Evolutionary conservation across 805 yeast species (phyloP).

Genomic region (Metschnikowia koreensis): DNA sequence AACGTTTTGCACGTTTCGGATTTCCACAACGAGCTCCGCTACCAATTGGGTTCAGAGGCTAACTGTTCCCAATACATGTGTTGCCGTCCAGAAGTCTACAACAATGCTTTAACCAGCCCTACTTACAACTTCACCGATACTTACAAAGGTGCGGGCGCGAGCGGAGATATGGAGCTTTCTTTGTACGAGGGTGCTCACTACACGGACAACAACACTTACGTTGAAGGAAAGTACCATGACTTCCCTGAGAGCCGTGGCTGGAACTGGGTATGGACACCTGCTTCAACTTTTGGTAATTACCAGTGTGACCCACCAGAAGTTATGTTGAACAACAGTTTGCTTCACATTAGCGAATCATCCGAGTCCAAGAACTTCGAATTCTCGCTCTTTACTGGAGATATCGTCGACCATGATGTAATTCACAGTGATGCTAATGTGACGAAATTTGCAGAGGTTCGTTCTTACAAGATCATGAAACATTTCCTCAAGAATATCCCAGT

Average conservation of each 20-base stretch:
- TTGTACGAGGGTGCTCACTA: conserved; percentile 35
- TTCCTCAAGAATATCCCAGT: conserved; percentile 53
- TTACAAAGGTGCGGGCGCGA: conserved; percentile 19
- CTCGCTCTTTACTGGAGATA: conserved; percentile 69
- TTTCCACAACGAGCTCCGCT: conserved; percentile 59
- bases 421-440: conserved; percentile 58
- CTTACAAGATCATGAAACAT: conserved; percentile 59
- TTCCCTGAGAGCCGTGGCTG: conserved; percentile 25
- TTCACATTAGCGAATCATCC: conserved; percentile 36
- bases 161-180: conserved; percentile 18
- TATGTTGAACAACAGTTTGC: conserved; percentile 56
- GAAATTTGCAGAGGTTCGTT: conserved; percentile 67
- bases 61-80: conserved; percentile 58
- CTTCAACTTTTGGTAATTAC: conserved; percentile 61
- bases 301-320: conserved; percentile 65
- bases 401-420: conserved; percentile 64
- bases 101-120: conserved; percentile 25
- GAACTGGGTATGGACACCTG: conserved; percentile 46
- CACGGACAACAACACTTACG: conserved; percentile 22
- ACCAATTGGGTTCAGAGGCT: conserved; percentile 54
- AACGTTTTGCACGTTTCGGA: conserved; percentile 67
- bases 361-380: conserved; percentile 49
- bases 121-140: conserved; percentile 32
- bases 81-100: conserved; percentile 53
- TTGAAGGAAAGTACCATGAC: conserved; percentile 36